These are phyloP conservation scores for Apiospora koreana DNA, from an alignment of 2,329 filamentous ascomycete genomes.

Conservation along the genomic window DNA sequence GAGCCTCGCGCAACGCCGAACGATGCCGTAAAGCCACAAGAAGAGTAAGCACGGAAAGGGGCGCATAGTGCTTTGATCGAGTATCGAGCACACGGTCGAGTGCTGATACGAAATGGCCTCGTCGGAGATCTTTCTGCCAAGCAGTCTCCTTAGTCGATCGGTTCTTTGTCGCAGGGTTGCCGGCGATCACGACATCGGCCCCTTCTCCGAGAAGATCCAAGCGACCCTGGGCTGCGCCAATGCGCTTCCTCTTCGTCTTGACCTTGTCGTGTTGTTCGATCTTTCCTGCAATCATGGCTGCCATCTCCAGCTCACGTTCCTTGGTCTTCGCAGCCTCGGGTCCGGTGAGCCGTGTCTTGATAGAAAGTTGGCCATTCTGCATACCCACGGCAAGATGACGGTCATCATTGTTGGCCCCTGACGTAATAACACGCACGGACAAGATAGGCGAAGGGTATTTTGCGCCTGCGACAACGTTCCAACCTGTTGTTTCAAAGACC, in stretches of 20 bases:
- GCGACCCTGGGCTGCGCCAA: slow-evolving; percentile 44
- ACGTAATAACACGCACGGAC: slow-evolving; percentile 73
- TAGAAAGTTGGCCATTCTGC: slow-evolving; percentile 87
- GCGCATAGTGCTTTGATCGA: slow-evolving; percentile 51
- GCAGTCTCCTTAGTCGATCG: slow-evolving; percentile 52
- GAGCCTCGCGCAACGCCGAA: slow-evolving; percentile 77
- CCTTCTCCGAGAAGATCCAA: slow-evolving; percentile 83
- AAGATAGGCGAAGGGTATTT: slow-evolving; percentile 94
- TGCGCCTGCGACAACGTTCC: slow-evolving; percentile 93
- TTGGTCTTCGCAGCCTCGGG: slow-evolving; percentile 75
- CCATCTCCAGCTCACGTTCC: slow-evolving; percentile 82
- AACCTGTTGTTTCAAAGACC: slow-evolving; percentile 88
- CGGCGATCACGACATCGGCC: slow-evolving; percentile 85
- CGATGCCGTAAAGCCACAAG: slow-evolving; percentile 85
- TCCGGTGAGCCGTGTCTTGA: slow-evolving; percentile 85
- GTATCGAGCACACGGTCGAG: slow-evolving; percentile 75
- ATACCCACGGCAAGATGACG: slow-evolving; percentile 94
- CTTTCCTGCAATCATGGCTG: slow-evolving; percentile 74
- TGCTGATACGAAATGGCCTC: slow-evolving; percentile 74
- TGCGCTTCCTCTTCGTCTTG: slow-evolving; percentile 68
- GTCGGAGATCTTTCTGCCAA: slow-evolving; percentile 83
- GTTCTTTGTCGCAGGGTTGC: slow-evolving; percentile 46
- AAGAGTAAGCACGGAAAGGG: slow-evolving; percentile 70
- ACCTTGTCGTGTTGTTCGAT: slow-evolving; percentile 77
- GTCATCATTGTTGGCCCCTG: slow-evolving; percentile 72